Conservation (phyloP, 73 alveolate genomes). For the Stentor roeselii region DNA sequence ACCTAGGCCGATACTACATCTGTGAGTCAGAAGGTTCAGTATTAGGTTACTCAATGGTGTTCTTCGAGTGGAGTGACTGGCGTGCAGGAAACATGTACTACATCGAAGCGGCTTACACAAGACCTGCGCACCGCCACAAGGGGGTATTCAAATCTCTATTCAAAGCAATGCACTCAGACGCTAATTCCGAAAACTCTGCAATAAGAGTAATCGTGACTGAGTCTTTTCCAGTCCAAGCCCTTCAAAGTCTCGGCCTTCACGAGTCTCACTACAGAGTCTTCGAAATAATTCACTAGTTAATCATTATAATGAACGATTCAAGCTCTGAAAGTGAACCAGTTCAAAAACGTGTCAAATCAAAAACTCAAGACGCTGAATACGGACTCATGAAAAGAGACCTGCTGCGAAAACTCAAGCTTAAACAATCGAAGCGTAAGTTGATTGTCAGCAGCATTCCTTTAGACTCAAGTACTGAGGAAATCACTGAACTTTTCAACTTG, state of each 20-base stretch:
- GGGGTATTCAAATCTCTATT: not conserved
- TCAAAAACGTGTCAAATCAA: not conserved
- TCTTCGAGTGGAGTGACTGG: not conserved
- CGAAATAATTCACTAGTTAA: too few species aligned
- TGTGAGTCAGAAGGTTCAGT: not conserved
- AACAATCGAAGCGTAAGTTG: slow-evolving; percentile 42
- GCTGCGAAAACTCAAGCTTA: not conserved
- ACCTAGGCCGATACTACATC: not conserved
- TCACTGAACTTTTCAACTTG: slow-evolving; percentile 43
- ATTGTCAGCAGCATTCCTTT: slow-evolving; percentile 52
- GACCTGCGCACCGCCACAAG: not conserved
- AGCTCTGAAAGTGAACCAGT: not conserved
- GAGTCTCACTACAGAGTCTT: not conserved
- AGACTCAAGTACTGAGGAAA: slow-evolving; percentile 46
- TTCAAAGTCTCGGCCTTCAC: not conserved
- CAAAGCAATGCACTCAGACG: not conserved
- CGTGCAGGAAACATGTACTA: not conserved
- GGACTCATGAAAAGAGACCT: not conserved
- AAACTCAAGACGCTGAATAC: slow-evolving; percentile 16
- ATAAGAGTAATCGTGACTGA: not conserved
- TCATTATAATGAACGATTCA: not conserved
- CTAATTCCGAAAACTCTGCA: not conserved
- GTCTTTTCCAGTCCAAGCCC: not conserved
- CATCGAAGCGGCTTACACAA: not conserved
- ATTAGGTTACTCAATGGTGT: not conserved